Conservation (phyloP, 2,329 filamentous ascomycete species). For the Venturia oleaginea region DNA sequence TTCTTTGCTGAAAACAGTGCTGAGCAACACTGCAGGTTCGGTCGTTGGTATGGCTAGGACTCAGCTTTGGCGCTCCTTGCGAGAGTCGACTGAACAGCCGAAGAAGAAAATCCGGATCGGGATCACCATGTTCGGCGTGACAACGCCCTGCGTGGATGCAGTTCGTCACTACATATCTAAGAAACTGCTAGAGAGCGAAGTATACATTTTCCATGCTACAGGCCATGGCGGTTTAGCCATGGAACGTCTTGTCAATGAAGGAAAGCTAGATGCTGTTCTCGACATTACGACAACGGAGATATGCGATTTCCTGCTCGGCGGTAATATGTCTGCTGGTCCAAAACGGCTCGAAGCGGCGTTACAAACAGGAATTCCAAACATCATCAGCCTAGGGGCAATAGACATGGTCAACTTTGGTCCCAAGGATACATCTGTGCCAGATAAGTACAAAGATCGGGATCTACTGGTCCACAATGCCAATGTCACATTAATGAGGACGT, state of each 20-base stretch:
- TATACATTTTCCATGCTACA: conserved; percentile 61
- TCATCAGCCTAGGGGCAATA: conserved; percentile 41
- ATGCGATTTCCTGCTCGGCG: conserved; percentile 54
- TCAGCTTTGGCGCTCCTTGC: conserved; percentile 25
- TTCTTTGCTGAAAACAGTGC: conserved; percentile 45
- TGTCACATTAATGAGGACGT: conserved; percentile 59
- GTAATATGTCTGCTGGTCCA: conserved; percentile 52
- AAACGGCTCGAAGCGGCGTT: conserved; percentile 49
- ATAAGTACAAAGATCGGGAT: conserved; percentile 40
- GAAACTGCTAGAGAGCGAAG: conserved; percentile 39
- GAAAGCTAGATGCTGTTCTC: conserved; percentile 53
- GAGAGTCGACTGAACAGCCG: conserved; percentile 14
- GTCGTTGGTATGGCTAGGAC: conserved; percentile 49
- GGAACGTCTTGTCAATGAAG: conserved; percentile 53
- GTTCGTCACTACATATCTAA: conserved; percentile 44
- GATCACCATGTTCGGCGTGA: conserved; percentile 68
- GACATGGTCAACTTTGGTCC: conserved; percentile 54
- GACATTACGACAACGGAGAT: conserved; percentile 67
- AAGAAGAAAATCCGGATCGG: conserved; percentile 41
- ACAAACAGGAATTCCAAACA: conserved; percentile 47
- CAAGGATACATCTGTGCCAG: conserved; percentile 41
- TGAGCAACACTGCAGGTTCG: conserved; percentile 54
- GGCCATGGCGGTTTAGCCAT: conserved; percentile 60
- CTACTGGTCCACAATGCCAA: conserved; percentile 58
- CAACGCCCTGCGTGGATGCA: conserved; percentile 53